A percentile compares a stretch with the other conserved stretches of the same genome.
phyloP scores from a whole-genome alignment of 2,329 filamentous ascomycete genomes.

The Claviceps fusiformis region DNA sequence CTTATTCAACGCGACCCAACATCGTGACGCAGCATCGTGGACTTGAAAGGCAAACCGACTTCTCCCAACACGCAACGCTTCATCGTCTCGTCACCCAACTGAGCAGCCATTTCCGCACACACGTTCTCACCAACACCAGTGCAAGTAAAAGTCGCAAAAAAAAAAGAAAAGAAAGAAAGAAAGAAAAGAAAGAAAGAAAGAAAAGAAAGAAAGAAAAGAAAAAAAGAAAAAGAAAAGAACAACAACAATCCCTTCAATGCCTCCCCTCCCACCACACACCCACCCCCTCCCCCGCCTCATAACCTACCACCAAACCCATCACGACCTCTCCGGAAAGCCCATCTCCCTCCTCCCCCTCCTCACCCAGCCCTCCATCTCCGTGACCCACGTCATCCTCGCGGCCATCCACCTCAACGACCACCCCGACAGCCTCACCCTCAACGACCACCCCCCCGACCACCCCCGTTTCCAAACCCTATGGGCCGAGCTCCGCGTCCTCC shows the following conservation, averaged over 20 bases:
- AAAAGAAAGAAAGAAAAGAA: background rate
- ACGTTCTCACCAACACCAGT: background rate
- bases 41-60: no score
- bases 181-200: background rate
- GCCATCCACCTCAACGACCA: slow-evolving; percentile 69
- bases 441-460: slow-evolving; percentile 61
- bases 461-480: slow-evolving; percentile 59
- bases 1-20: background rate
- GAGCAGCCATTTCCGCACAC: background rate
- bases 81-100: background rate
- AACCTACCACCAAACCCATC: slow-evolving; percentile 42
- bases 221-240: background rate
- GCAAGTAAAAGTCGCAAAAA: background rate
- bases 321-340: slow-evolving; percentile 27
- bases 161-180: background rate
- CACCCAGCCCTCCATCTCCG: slow-evolving; percentile 29
- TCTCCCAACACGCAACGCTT: background rate
- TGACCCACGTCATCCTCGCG: slow-evolving; percentile 75
- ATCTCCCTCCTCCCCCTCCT: slow-evolving; percentile 42
- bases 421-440: slow-evolving; percentile 58
- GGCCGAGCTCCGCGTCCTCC: slow-evolving; percentile 60
- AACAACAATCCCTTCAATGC: slow-evolving; percentile 11
- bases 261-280: slow-evolving; percentile 16
- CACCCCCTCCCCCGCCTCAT: slow-evolving; percentile 32
- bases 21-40: no score